Conservation (phyloP, 495 filamentous ascomycete genomes). For the Hypomontagnella submonticulosa region DNA sequence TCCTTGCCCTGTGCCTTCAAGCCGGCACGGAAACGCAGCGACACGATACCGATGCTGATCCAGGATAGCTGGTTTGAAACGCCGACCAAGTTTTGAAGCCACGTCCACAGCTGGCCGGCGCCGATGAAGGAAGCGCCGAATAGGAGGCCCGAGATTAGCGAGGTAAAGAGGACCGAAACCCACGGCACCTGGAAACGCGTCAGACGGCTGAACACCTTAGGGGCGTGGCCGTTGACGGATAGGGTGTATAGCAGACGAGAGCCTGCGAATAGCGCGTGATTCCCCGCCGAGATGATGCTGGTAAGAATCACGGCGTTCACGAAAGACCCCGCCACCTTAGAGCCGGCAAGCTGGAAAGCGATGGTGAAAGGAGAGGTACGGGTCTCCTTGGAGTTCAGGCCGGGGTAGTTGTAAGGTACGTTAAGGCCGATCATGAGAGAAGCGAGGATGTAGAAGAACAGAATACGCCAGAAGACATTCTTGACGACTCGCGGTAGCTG, state of each 20-base stretch:
- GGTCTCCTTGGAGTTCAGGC: conserved; percentile 57
- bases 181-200: conserved; percentile 69
- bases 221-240: conserved; percentile 45
- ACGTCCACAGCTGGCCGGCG: conserved; percentile 67
- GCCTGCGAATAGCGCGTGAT: conserved; percentile 66
- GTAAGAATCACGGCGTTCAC: conserved; percentile 69
- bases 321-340: conserved; percentile 68
- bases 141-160: conserved; percentile 65
- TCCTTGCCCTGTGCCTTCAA: conserved; percentile 64
- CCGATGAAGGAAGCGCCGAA: conserved; percentile 72
- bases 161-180: conserved; percentile 67
- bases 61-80: conserved; percentile 73
- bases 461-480: conserved; percentile 64
- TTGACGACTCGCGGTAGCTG: conserved; percentile 54
- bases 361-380: conserved; percentile 72
- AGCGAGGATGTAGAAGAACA: conserved; percentile 71
- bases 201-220: conserved; percentile 56
- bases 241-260: conserved; percentile 60
- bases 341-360: conserved; percentile 66
- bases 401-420: conserved; percentile 60
- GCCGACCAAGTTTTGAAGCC: conserved; percentile 70
- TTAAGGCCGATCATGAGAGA: conserved; percentile 71
- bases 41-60: conserved; percentile 68
- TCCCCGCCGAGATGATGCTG: conserved; percentile 55
- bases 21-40: conserved; percentile 67